Conservation (phyloP, 148 eudicot genomes). For the Selenicereus undatus region DNA sequence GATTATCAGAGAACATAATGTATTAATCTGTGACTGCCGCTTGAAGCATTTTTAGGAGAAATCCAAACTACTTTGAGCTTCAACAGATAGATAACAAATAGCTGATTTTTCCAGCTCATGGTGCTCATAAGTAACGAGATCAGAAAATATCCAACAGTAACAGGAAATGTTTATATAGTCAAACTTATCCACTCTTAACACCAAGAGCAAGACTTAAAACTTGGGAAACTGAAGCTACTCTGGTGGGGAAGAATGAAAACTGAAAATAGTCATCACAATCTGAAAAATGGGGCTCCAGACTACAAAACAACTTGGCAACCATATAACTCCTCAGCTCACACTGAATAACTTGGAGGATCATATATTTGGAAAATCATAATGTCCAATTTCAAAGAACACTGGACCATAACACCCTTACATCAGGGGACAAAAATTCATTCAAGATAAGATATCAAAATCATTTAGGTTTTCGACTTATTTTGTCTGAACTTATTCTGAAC, state of each 20-base stretch:
- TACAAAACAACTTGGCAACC: neutral
- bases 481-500: too few relatives aligned
- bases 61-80: neutral
- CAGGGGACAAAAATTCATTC: neutral
- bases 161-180: neutral
- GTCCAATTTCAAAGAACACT: neutral
- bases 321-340: neutral
- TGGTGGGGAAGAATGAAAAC: neutral
- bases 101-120: neutral
- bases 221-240: neutral
- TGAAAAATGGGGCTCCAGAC: neutral
- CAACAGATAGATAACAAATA: neutral
- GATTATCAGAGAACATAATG: neutral
- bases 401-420: neutral
- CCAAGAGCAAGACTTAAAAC: too few relatives aligned
- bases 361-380: neutral
- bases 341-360: neutral
- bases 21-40: neutral
- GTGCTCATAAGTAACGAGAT: neutral
- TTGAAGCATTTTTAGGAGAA: neutral
- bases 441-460: neutral
- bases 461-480: too few relatives aligned
- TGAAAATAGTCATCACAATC: neutral
- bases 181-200: neutral
- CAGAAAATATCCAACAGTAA: neutral